Conservation (phyloP, 345 rosid species). For the Aquilaria malaccensis region DNA sequence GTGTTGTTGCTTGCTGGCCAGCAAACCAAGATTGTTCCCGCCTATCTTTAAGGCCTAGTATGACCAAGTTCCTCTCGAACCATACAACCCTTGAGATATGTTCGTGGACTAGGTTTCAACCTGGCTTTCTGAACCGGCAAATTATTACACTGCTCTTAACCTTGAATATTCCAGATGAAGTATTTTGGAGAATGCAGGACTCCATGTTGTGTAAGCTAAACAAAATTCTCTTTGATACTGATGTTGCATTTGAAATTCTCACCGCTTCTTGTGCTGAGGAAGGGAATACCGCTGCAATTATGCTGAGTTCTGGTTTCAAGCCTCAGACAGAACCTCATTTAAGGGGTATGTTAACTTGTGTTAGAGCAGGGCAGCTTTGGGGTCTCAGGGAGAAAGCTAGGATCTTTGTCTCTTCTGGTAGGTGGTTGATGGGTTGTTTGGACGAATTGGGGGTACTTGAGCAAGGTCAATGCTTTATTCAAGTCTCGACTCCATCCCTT, state of each 20-base stretch:
- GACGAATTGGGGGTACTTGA: conserved; percentile 83
- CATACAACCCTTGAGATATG: conserved; percentile 77
- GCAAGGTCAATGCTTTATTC: conserved; percentile 85
- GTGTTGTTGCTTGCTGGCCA: conserved; percentile 94
- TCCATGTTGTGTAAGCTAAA: conserved; percentile 55
- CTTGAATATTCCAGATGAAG: conserved; percentile 54
- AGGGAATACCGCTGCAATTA: conserved; percentile 75
- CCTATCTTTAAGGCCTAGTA: conserved; percentile 63
- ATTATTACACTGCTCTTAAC: conserved; percentile 68
- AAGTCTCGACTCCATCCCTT: conserved; percentile 66
- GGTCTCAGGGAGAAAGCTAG: conserved; percentile 83
- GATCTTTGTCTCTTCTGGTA: conserved; percentile 68
- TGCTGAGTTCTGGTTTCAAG: conserved; percentile 87
- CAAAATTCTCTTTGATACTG: conserved; percentile 54
- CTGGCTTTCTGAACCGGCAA: conserved; percentile 90
- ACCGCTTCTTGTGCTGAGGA: conserved; percentile 72
- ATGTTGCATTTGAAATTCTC: conserved; percentile 78
- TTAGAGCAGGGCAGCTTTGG: conserved; percentile 83
- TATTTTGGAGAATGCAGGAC: conserved; percentile 72
- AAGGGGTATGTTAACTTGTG: conserved; percentile 73
- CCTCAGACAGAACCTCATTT: conserved; percentile 79
- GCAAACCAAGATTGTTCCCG: conserved; percentile 46
- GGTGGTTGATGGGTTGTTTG: conserved; percentile 96
- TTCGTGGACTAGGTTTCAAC: conserved; percentile 91
- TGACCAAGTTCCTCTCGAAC: conserved; percentile 59